Evolutionary conservation across 345 rosid species (phyloP).

Genomic region (Microthlaspi erraticum): DNA sequence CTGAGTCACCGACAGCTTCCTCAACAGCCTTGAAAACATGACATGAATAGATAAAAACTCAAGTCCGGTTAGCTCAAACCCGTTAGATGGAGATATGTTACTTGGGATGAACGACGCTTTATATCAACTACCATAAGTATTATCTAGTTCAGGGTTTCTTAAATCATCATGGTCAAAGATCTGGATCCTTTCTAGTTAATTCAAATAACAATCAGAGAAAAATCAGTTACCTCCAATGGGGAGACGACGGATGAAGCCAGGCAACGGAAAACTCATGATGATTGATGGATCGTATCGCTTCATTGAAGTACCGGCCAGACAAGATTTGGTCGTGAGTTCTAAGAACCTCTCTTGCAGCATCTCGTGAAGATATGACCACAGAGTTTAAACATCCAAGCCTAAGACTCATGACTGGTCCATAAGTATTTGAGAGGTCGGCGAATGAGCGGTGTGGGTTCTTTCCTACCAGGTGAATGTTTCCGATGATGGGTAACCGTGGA

Average conservation of each 20-base stretch:
- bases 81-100: not conserved
- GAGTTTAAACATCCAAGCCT: constrained; percentile 30
- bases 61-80: not conserved
- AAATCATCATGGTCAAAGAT: not conserved
- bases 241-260: constrained; percentile 41
- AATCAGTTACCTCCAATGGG: constrained; percentile 31
- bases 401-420: constrained; percentile 54
- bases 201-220: not conserved
- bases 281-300: constrained; percentile 21
- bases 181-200: not conserved
- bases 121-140: not conserved
- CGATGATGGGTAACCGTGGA: constrained; percentile 44
- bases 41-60: not conserved
- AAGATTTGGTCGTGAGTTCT: too few species aligned
- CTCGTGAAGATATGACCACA: constrained; percentile 33
- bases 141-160: not conserved
- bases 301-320: constrained; percentile 32
- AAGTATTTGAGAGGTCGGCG: constrained; percentile 42
- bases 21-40: constrained; percentile 26
- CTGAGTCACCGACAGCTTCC: constrained; percentile 27
- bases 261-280: constrained; percentile 40
- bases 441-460: constrained; percentile 45
- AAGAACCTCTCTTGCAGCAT: constrained; percentile 34
- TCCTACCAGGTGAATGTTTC: constrained; percentile 51
- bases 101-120: not conserved